phyloP scores from a whole-genome alignment of 2,329 filamentous ascomycete species.

The Xylaria sp. region DNA sequence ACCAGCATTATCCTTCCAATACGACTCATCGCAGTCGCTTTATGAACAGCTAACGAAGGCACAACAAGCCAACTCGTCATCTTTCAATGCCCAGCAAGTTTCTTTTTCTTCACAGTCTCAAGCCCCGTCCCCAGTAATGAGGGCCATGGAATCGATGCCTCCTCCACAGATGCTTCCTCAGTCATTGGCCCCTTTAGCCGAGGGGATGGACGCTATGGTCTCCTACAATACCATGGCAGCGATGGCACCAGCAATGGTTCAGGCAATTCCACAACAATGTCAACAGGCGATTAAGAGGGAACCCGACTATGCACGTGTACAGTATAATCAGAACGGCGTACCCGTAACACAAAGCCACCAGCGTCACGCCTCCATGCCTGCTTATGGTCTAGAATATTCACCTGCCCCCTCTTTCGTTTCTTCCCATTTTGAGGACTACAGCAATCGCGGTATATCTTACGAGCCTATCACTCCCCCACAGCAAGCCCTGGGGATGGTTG shows the following conservation, averaged over 20 bases:
- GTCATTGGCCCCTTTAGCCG: constrained; percentile 67
- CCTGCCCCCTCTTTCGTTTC: constrained; percentile 97
- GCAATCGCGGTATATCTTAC: constrained; percentile 93
- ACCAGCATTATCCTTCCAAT: constrained; percentile 97
- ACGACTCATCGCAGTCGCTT: constrained; percentile 97
- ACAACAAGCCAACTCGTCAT: constrained; percentile 97
- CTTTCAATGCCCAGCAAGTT: constrained; percentile 83
- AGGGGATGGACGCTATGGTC: constrained; percentile 78
- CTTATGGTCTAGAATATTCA: constrained; percentile 94
- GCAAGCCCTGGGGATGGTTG: constrained; percentile 81
- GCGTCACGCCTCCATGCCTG: constrained; percentile 97
- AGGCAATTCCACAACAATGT: constrained; percentile 72
- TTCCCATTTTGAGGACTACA: constrained; percentile 98
- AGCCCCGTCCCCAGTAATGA: constrained; percentile 87
- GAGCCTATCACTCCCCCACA: constrained; percentile 97
- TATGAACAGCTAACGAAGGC: constrained; percentile 99
- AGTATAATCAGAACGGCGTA: constrained; percentile 93
- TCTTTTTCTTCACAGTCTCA: constrained; percentile 78
- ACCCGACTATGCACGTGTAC: constrained; percentile 81
- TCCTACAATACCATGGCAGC: constrained; percentile 74
- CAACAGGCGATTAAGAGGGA: constrained; percentile 83
- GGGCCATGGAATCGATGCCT: constrained; percentile 93
- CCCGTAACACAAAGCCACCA: constrained; percentile 86
- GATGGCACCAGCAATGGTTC: constrained; percentile 76
- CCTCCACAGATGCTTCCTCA: constrained; percentile 82